phyloP scores from a whole-genome alignment of 768 basidiomycete genomes.

The Pisolithus albus region DNA sequence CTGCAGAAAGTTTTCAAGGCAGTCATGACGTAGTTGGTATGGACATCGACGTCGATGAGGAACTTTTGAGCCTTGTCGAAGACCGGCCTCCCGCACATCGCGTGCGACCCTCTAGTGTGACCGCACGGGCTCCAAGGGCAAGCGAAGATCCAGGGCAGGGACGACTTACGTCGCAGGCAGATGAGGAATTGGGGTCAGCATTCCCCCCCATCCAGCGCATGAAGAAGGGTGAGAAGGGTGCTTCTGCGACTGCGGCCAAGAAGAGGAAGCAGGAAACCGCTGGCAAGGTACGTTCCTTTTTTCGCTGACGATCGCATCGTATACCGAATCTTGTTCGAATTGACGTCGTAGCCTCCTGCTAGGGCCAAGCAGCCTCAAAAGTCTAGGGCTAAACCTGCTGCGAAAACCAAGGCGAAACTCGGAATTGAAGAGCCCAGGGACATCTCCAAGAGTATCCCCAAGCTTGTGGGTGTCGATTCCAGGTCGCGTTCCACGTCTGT shows the following conservation, averaged over 20 bases:
- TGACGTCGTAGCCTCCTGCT: slow-evolving; percentile 10
- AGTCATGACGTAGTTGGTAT: slow-evolving; percentile 4
- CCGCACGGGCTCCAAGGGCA: not conserved
- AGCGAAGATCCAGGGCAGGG: slow-evolving; percentile 6
- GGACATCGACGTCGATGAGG: slow-evolving; percentile 45
- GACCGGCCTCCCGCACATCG: slow-evolving; percentile 28
- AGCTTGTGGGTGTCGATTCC: slow-evolving; percentile 25
- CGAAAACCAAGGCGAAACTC: slow-evolving; percentile 25
- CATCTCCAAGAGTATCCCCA: slow-evolving; percentile 9
- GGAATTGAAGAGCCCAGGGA: slow-evolving; percentile 13
- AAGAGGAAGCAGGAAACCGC: slow-evolving; percentile 25
- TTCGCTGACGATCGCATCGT: not conserved
- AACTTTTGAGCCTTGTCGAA: slow-evolving; percentile 64
- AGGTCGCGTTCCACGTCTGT: slow-evolving; percentile 69
- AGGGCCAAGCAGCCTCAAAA: slow-evolving; percentile 28
- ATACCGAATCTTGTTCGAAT: not conserved
- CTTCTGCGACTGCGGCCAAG: slow-evolving; percentile 15
- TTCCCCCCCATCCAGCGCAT: slow-evolving; percentile 38
- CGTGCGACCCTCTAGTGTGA: not conserved
- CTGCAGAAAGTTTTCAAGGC: slow-evolving; percentile 1
- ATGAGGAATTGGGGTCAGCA: slow-evolving; percentile 44
- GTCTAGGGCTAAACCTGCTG: slow-evolving; percentile 23
- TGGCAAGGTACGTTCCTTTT: slow-evolving; percentile 14
- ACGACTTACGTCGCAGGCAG: slow-evolving; percentile 1
- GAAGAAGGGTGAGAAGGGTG: slow-evolving; percentile 17